Evolutionary conservation across 2,329 filamentous ascomycete species (phyloP).

Genomic region (Escovopsis sp.): DNA sequence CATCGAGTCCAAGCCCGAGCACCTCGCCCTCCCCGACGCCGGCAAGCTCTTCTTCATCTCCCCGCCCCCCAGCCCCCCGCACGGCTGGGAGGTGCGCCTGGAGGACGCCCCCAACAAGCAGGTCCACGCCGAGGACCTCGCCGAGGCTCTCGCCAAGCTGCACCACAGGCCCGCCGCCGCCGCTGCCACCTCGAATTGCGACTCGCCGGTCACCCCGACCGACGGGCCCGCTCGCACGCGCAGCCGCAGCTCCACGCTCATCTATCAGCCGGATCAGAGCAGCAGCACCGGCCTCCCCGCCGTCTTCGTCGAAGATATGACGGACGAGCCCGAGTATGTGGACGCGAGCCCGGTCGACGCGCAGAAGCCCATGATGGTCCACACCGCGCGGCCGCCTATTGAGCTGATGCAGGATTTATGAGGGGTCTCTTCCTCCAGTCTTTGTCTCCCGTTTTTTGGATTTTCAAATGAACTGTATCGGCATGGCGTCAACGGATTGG

Average conservation of each 20-base stretch:
- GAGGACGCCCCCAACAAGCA: constrained; percentile 58
- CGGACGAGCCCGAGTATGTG: constrained; percentile 31
- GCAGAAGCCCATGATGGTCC: constrained; percentile 36
- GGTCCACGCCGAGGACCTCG: constrained; percentile 54
- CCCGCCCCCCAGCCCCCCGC: constrained; percentile 51
- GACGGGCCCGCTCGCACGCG: constrained; percentile 21
- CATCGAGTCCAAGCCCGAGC: constrained; percentile 38
- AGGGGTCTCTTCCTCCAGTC: background rate
- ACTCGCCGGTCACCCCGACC: constrained; percentile 18
- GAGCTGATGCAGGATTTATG: constrained; percentile 43
- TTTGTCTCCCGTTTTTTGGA: background rate
- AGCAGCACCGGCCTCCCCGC: constrained; percentile 43
- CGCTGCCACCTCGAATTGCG: background rate
- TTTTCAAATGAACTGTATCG: background rate
- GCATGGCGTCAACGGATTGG: too few species aligned
- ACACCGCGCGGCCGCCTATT: constrained; percentile 48
- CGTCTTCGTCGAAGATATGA: constrained; percentile 54
- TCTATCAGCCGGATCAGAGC: constrained; percentile 47
- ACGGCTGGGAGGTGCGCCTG: constrained; percentile 53
- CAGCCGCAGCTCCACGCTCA: constrained; percentile 49
- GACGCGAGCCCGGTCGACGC: constrained; percentile 27
- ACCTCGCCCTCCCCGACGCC: constrained; percentile 51
- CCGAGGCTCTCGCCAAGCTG: constrained; percentile 49
- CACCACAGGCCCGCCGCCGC: constrained; percentile 27
- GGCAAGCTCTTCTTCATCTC: constrained; percentile 63